A percentile compares a stretch with the other conserved stretches of the same genome.
These are phyloP conservation scores for Sporothrix schenckii DNA, from an alignment of 2,329 filamentous ascomycete genomes.

Conservation along the genomic window DNA sequence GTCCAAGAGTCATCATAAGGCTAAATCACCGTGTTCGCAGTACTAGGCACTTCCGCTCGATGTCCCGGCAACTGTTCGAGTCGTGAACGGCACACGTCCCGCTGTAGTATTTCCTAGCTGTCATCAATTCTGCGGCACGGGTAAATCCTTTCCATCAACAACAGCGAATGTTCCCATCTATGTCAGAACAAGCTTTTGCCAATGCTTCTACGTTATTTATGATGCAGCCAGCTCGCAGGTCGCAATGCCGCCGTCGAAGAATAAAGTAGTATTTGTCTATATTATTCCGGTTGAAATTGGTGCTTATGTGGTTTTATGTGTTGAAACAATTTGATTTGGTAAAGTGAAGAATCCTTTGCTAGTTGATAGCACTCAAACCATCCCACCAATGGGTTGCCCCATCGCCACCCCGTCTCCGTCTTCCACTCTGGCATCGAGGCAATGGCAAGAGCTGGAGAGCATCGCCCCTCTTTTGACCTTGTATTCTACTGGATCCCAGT, in stretches of 20 bases:
- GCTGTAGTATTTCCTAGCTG: neutral
- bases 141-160: neutral
- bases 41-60: too few relatives aligned
- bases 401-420: neutral
- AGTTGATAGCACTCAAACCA: slow-evolving; percentile 6
- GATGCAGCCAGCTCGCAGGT: neutral
- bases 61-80: neutral
- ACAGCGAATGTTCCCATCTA: neutral
- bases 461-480: neutral
- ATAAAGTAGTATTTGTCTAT: slow-evolving; percentile 1
- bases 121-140: neutral
- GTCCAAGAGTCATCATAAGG: too few relatives aligned
- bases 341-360: slow-evolving; percentile 1
- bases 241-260: neutral
- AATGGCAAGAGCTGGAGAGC: neutral
- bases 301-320: neutral
- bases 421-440: neutral
- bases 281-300: neutral
- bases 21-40: too few relatives aligned
- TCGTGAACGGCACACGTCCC: neutral
- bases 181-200: neutral
- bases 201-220: neutral
- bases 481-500: neutral
- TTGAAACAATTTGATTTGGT: neutral
- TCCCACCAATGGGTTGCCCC: slow-evolving; percentile 6